A percentile compares a stretch with the other conserved stretches of the same genome.
Evolutionary conservation across 306 rosid genomes (phyloP).

Genomic region (Prosopis cineraria): DNA sequence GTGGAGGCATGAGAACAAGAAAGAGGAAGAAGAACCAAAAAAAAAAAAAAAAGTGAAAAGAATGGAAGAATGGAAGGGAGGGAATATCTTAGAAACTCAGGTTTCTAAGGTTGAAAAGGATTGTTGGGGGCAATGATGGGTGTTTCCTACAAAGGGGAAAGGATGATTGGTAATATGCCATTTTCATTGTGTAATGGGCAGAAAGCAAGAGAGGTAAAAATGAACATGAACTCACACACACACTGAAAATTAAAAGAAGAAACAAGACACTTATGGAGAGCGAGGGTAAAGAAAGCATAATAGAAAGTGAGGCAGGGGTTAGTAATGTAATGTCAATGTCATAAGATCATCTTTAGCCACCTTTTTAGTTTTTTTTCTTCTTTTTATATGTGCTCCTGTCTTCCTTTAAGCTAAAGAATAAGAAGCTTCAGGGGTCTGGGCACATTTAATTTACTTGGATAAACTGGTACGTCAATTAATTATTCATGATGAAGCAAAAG

Average conservation of each 20-base stretch:
- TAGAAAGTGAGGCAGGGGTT: conserved; percentile 6
- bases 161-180: conserved; percentile 99
- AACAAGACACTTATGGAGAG: conserved; percentile 17
- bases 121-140: conserved; percentile 99
- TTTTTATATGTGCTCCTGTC: conserved; percentile 28
- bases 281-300: conserved; percentile 5
- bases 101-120: conserved; percentile 97
- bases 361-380: conserved; percentile 40
- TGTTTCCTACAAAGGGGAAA: conserved; percentile 99
- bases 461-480: neutral
- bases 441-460: neutral
- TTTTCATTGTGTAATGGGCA: conserved; percentile 92
- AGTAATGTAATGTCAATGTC: conserved; percentile 18
- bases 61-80: conserved; percentile 43
- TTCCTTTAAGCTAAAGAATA: no score
- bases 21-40: neutral
- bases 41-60: conserved; percentile 31
- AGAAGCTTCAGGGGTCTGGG: no score
- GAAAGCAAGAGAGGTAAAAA: conserved; percentile 41
- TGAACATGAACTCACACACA: neutral
- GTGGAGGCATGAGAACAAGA: conserved; percentile 27
- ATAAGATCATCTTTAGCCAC: conserved; percentile 41
- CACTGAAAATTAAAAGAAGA: conserved; percentile 35
- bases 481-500: neutral
- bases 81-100: conserved; percentile 90